phyloP scores from a whole-genome alignment of 108 stramenopile genomes.

The Schizochytrium sp. region DNA sequence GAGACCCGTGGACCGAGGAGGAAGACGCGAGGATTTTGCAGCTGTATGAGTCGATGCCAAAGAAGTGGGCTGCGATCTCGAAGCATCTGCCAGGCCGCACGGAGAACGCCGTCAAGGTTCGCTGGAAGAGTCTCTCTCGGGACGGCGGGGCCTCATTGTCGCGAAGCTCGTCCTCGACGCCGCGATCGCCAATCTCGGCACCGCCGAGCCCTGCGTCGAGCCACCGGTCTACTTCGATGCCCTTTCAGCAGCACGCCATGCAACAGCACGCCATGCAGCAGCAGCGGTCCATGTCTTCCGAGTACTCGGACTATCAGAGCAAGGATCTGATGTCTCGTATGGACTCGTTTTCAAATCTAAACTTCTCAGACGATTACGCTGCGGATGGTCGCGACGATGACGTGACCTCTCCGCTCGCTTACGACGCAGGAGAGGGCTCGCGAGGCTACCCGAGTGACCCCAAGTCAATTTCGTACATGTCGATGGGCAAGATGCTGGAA shows the following conservation, averaged over 20 bases:
- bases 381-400: too few species aligned
- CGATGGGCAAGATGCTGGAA: too few species aligned
- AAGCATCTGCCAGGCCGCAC: conserved; percentile 57
- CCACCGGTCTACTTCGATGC: background rate
- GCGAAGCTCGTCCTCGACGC: background rate
- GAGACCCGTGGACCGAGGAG: conserved; percentile 72
- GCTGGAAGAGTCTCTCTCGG: conserved; percentile 34
- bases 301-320: too few species aligned
- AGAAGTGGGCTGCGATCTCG: conserved; percentile 53
- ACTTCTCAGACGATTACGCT: too few species aligned
- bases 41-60: background rate
- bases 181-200: background rate
- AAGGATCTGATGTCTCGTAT: too few species aligned
- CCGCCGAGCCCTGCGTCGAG: background rate
- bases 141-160: background rate
- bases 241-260: background rate
- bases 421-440: too few species aligned
- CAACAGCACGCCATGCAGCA: background rate
- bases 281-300: background rate
- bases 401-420: too few species aligned
- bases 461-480: too few species aligned
- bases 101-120: conserved; percentile 59
- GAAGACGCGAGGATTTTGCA: conserved; percentile 58
- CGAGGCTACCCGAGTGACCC: too few species aligned
- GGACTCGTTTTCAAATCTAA: too few species aligned